Percentiles rank a stretch among this genome's conserved stretches.
phyloP scores from a whole-genome alignment of 768 basidiomycete species.

The button mushroom (Agaricus bisporus) region DNA sequence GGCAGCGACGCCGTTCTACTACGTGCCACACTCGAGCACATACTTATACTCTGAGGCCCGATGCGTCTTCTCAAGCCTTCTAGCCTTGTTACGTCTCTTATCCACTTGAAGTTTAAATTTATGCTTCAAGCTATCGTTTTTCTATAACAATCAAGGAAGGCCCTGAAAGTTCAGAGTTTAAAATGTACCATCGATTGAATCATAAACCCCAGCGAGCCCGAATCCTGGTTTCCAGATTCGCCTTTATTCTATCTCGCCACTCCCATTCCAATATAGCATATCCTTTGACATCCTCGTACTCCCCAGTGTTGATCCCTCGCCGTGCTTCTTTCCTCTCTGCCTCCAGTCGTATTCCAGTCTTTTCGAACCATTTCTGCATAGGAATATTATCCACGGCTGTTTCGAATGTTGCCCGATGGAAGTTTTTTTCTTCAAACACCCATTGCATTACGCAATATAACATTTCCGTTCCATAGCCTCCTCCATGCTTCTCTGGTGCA shows the following conservation, averaged over 20 bases:
- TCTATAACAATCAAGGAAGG: too few relatives aligned
- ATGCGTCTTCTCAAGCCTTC: too few relatives aligned
- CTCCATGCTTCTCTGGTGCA: conserved; percentile 27
- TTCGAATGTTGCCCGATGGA: conserved; percentile 37
- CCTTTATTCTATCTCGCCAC: conserved; percentile 31
- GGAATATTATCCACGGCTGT: conserved; percentile 33
- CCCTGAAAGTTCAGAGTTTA: too few relatives aligned
- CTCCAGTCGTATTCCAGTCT: conserved; percentile 32
- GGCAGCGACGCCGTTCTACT: too few relatives aligned
- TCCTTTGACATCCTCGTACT: conserved; percentile 31
- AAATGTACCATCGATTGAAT: background rate
- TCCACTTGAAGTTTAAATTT: too few relatives aligned
- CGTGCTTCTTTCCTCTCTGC: conserved; percentile 33
- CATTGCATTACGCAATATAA: conserved; percentile 33
- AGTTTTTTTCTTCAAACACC: conserved; percentile 33
- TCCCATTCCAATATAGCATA: conserved; percentile 40
- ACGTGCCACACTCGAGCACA: too few relatives aligned
- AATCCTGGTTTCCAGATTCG: conserved; percentile 24
- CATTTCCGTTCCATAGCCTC: conserved; percentile 37
- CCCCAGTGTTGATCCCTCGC: conserved; percentile 25
- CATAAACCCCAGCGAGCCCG: conserved; percentile 4
- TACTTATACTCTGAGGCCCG: too few relatives aligned
- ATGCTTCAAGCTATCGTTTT: too few relatives aligned
- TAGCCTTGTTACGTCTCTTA: too few relatives aligned
- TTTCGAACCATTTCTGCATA: conserved; percentile 43